A percentile compares a stretch with the other conserved stretches of the same genome.
Conservation (phyloP, 2,329 filamentous ascomycete species). For the Penicillium sp. region DNA sequence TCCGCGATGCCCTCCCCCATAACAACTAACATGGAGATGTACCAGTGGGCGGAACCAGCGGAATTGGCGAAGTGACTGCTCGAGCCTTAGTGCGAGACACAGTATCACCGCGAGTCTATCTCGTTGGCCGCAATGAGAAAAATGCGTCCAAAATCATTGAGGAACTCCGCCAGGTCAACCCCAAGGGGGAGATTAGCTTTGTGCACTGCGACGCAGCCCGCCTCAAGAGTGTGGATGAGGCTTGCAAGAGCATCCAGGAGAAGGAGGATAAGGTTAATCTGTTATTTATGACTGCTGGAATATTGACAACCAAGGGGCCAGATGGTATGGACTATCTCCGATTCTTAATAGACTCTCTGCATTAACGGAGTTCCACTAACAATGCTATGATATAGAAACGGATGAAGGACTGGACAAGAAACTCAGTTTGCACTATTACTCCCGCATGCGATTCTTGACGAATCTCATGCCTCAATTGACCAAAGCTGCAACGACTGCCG, state of each 20-base stretch:
- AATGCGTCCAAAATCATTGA: not conserved
- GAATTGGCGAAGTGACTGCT: slow-evolving; percentile 4
- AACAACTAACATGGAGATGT: not conserved
- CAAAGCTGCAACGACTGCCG: not conserved
- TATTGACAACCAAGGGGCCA: slow-evolving; percentile 35
- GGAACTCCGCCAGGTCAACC: slow-evolving; percentile 5
- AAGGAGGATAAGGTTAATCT: slow-evolving; percentile 45
- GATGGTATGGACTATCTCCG: slow-evolving; percentile 9
- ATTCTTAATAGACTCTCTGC: not conserved
- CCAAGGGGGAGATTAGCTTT: not conserved
- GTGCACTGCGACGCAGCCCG: slow-evolving; percentile 5
- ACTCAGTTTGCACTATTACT: slow-evolving; percentile 56
- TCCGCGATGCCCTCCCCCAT: not conserved
- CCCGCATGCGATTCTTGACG: slow-evolving; percentile 52
- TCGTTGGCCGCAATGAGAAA: not conserved
- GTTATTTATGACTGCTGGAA: slow-evolving; percentile 46
- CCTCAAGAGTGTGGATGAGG: slow-evolving; percentile 5
- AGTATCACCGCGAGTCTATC: slow-evolving; percentile 1
- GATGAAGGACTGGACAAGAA: slow-evolving; percentile 55
- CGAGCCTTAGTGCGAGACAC: slow-evolving; percentile 2
- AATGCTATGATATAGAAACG: slow-evolving; percentile 41
- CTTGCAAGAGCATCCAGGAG: slow-evolving; percentile 33
- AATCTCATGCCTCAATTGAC: slow-evolving; percentile 45
- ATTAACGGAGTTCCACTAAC: not conserved
- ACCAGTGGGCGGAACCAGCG: slow-evolving; percentile 9